Conservation (phyloP, 2,329 filamentous ascomycete species). For the Coniochaeta ligniaria region DNA sequence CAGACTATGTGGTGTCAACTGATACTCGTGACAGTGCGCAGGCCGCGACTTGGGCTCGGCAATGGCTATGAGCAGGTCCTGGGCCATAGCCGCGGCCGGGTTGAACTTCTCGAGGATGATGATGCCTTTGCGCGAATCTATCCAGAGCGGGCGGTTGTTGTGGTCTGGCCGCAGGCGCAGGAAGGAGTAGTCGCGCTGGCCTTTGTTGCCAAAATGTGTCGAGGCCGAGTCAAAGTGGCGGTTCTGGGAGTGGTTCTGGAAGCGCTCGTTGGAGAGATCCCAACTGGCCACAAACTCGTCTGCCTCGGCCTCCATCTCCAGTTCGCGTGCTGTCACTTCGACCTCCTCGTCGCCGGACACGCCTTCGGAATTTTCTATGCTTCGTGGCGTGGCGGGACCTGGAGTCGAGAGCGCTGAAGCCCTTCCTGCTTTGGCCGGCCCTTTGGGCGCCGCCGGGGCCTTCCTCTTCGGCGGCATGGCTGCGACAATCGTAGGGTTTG, state of each 20-base stretch:
- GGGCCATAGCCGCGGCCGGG: slow-evolving; percentile 75
- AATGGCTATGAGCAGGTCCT: slow-evolving; percentile 93
- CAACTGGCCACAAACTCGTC: slow-evolving; percentile 44
- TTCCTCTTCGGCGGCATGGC: slow-evolving; percentile 68
- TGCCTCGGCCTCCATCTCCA: slow-evolving; percentile 50
- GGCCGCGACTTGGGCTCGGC: slow-evolving; percentile 89
- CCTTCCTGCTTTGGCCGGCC: slow-evolving; percentile 46
- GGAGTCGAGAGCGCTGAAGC: slow-evolving; percentile 53
- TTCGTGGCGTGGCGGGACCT: slow-evolving; percentile 52
- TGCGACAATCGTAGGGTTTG: not conserved
- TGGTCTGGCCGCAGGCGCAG: slow-evolving; percentile 82
- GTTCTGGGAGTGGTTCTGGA: slow-evolving; percentile 25
- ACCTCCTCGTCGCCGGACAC: slow-evolving; percentile 33
- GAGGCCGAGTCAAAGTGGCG: slow-evolving; percentile 20
- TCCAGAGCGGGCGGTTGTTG: slow-evolving; percentile 85
- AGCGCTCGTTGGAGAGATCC: slow-evolving; percentile 29
- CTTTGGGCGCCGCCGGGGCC: slow-evolving; percentile 40
- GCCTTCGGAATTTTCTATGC: slow-evolving; percentile 39
- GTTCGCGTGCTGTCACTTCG: slow-evolving; percentile 43
- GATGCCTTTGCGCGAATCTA: slow-evolving; percentile 76
- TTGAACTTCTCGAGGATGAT: slow-evolving; percentile 95
- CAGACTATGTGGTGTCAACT: slow-evolving; percentile 82
- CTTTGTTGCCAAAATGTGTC: slow-evolving; percentile 16
- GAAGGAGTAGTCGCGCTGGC: slow-evolving; percentile 64
- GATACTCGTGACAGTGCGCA: slow-evolving; percentile 88